Conservation (phyloP, 2,329 filamentous ascomycete genomes). For the Phoma herbarum region DNA sequence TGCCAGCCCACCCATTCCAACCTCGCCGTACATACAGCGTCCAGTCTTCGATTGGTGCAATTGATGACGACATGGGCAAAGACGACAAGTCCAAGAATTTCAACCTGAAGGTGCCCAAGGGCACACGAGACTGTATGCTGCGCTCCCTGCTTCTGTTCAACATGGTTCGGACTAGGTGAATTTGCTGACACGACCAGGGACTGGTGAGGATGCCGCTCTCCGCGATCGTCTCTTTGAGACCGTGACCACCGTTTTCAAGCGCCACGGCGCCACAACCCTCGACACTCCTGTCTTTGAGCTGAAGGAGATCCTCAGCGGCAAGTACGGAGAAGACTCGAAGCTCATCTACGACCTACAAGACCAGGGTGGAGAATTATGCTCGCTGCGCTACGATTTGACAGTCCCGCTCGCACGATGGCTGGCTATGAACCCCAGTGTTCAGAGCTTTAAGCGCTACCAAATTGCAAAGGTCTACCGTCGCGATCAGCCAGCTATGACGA, state of each 20-base stretch:
- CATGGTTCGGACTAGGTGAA: background rate
- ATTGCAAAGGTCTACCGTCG: conserved; percentile 90
- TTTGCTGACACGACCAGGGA: conserved; percentile 36
- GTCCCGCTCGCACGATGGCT: conserved; percentile 92
- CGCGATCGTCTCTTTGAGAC: conserved; percentile 49
- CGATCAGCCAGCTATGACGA: conserved; percentile 81
- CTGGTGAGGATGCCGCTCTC: conserved; percentile 46
- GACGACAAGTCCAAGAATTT: conserved; percentile 58
- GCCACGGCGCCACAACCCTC: conserved; percentile 50
- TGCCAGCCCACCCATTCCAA: conserved; percentile 20
- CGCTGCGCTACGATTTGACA: conserved; percentile 85
- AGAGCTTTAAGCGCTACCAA: conserved; percentile 91
- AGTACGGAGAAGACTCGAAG: conserved; percentile 92
- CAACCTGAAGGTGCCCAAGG: conserved; percentile 88
- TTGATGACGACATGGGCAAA: conserved; percentile 56
- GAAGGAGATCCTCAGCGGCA: conserved; percentile 84
- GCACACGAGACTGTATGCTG: conserved; percentile 79
- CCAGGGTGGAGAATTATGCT: conserved; percentile 86
- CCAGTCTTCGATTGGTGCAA: conserved; percentile 23
- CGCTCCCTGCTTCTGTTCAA: conserved; percentile 68
- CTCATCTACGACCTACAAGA: conserved; percentile 91
- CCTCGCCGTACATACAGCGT: conserved; percentile 30
- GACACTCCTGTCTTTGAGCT: conserved; percentile 81
- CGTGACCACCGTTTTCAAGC: conserved; percentile 49
- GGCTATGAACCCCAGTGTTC: conserved; percentile 85